Evolutionary conservation across 176 grass and related monocot genomes (phyloP), one percentile per base, ranked within the genome.

Genomic region (Phragmites australis): DNA sequence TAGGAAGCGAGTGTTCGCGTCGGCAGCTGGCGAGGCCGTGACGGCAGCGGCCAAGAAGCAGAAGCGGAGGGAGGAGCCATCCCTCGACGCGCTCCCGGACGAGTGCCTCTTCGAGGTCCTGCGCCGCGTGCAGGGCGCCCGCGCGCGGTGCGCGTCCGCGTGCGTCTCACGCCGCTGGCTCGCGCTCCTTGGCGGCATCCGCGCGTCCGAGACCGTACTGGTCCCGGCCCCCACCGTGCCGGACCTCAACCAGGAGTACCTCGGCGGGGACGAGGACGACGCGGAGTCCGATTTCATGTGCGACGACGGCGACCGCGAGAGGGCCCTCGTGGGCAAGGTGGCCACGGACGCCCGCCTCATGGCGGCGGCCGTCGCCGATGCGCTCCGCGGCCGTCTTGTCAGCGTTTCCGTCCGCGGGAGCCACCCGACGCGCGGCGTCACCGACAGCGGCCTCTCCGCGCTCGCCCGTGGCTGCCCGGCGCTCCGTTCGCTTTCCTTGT

Each of bases 91-190:
- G 72, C 90, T 98, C 54, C 96, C 96, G 7, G 86, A 94, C 68
- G 96, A 72, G 84, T 98, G 96, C 88, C 88, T 98, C 69, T 94
- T 93, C 65, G 96, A 98, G 86, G 83, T 98, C 82, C 92, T 98
- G 16, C 84, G 96, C 51, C 88, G 90, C 54, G 78, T 98, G 45
- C 86, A 82, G 44, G 88, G 88, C 55, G 47, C 65, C 48, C 65
- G 81, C 74, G 86, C 91, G 84, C 87, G 96, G 32, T 87, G 90
- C 74, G 82, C 82, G 16, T 91, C 97, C 62, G 90, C 88, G 1
- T 91, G 81, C 70, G 88, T 99, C 40, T 99, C 93, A 17, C 91
- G 90, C 86, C 92, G 88, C 70, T 96, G 92, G 90, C 93, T 99
- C 40, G 62, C 76, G 30, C 48, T 93, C 34, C 80, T 95, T 59